Conservation (phyloP, 106 monocot species). For the Gastrodia elata region DNA sequence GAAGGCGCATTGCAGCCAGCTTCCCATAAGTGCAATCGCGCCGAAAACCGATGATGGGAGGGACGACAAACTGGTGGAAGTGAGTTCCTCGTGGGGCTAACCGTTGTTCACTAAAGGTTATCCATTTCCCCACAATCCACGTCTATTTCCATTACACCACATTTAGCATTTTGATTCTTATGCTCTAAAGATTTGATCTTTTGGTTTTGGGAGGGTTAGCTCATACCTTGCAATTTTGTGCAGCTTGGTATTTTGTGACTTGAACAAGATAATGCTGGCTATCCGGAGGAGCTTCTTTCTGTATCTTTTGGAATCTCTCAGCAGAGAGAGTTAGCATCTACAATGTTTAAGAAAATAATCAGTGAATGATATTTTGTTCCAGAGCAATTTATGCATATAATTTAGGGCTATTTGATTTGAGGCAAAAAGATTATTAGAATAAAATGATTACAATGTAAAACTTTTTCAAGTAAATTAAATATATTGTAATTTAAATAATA, state of each 20-base stretch:
- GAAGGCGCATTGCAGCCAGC: slow-evolving; percentile 83
- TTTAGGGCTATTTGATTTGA: no score
- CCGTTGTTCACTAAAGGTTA: slow-evolving; percentile 61
- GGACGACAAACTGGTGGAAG: slow-evolving; percentile 97
- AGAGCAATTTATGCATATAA: not conserved
- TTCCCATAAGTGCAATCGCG: slow-evolving; percentile 94
- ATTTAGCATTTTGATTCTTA: not conserved
- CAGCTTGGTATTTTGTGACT: slow-evolving; percentile 66
- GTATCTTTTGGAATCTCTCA: slow-evolving; percentile 54
- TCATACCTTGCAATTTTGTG: slow-evolving; percentile 58
- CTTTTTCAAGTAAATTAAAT: no score
- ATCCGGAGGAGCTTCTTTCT: slow-evolving; percentile 52
- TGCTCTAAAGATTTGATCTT: not conserved
- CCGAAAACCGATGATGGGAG: slow-evolving; percentile 72
- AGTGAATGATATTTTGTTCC: not conserved
- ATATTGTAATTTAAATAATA: no score
- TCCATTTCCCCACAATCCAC: slow-evolving; percentile 97
- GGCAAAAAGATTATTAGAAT: no score
- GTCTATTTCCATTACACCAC: slow-evolving; percentile 23
- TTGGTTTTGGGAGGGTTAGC: not conserved
- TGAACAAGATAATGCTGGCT: slow-evolving; percentile 59
- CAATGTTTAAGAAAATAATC: not conserved
- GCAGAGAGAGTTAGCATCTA: slow-evolving; percentile 63
- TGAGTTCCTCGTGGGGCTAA: slow-evolving; percentile 91
- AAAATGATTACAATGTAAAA: no score